Evolutionary conservation across 140 eudicot species (phyloP).

Genomic region (Cichorium intybus): DNA sequence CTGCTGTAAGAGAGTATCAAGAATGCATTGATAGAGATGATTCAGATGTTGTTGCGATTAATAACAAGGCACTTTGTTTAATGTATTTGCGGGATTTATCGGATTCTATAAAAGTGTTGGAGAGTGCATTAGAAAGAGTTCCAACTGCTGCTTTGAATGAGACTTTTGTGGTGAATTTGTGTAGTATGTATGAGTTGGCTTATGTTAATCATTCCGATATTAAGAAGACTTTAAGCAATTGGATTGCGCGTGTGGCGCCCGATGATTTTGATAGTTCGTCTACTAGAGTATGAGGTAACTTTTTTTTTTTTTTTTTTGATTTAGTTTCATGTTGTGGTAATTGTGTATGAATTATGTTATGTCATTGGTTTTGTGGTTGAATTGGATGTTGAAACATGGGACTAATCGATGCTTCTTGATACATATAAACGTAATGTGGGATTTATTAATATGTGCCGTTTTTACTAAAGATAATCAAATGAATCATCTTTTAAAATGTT

Average conservation of each 20-base stretch:
- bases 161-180: conserved; percentile 86
- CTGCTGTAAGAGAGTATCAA: conserved; percentile 92
- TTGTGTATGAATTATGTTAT: background rate
- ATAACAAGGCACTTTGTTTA: conserved; percentile 88
- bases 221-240: conserved; percentile 85
- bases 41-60: conserved; percentile 78
- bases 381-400: too few species aligned
- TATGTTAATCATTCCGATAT: conserved; percentile 81
- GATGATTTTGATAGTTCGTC: conserved; percentile 90
- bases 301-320: background rate
- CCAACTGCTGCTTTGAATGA: conserved; percentile 84
- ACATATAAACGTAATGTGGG: too few species aligned
- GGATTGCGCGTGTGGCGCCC: conserved; percentile 98
- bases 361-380: background rate
- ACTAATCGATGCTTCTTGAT: too few species aligned
- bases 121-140: conserved; percentile 81
- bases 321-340: background rate
- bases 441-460: too few species aligned
- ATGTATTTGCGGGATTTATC: conserved; percentile 94
- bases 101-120: conserved; percentile 88
- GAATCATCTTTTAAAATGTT: too few species aligned
- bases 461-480: too few species aligned
- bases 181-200: conserved; percentile 99
- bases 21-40: conserved; percentile 91
- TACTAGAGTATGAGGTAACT: conserved; percentile 63